Evolutionary conservation across 306 rosid species (phyloP), one percentile per base, ranked within the genome.

Genomic region (Gastrolobium bilobum): DNA sequence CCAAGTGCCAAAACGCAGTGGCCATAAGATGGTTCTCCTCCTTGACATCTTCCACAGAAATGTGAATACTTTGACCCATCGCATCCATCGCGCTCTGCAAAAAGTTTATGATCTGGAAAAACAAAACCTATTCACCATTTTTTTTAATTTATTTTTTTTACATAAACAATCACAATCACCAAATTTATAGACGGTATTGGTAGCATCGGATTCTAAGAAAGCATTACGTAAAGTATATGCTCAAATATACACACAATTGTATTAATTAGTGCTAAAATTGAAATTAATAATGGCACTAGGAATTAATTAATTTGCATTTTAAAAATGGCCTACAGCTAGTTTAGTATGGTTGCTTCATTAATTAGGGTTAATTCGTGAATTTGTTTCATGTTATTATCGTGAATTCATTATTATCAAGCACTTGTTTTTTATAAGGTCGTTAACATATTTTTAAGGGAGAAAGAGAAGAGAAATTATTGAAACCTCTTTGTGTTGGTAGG

Each of bases 1-100:
- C 78, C 20, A 87, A 68, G 68, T 89, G 91, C 86, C 88, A 76
- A 40, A 68, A 43, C 2, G 15, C 87, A 53, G 71, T 79, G 13
- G 82, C 88, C 37, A 68, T 68, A 10, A 59, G 75, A 48, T 57
- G 46, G 14, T 35, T 54, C 39, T 33, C 76, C 53, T 68, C 82
- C 0, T 34, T 20, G 2, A 58, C 11, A 34, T 34, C 20, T 2
- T 82, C 82, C 44, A 86, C 30, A 0, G 5, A 31, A 44, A 84
- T 13, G 0, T 31, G 73, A 13, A 80, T 53, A 68, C 50, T 81
- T 10, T 75, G 20, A 54, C 90, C 92, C 87, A 86, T 63, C 10
- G 90, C 92, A 1, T 84, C 90, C 84, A 77, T 85, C 50, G 68
- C 74, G 11, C 10, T 44, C 26, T 5, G 3, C 62, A 79, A 61